A percentile compares a stretch with the other conserved stretches of the same genome.
These are phyloP conservation scores for Sutorius eximius DNA, from an alignment of 1,284 basidiomycete species.

Conservation along the genomic window DNA sequence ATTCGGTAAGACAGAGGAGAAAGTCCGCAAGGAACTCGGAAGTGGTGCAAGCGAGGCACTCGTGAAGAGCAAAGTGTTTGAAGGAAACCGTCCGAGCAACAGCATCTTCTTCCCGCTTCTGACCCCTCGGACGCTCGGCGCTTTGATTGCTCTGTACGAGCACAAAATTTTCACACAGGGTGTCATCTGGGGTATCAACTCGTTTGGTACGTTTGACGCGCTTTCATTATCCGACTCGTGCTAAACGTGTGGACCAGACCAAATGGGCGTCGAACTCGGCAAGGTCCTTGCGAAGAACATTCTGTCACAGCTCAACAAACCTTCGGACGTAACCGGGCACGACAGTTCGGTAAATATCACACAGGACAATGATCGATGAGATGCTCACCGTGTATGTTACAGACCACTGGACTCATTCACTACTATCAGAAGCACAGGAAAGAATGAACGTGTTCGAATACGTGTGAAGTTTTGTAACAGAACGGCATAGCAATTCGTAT, in stretches of 20 bases:
- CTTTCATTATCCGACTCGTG: background rate
- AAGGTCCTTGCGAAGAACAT: constrained; percentile 97
- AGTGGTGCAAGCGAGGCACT: constrained; percentile 76
- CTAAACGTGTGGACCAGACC: constrained; percentile 48
- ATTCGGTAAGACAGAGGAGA: constrained; percentile 93
- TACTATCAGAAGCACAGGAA: constrained; percentile 88
- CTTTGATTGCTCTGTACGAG: constrained; percentile 91
- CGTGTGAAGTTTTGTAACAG: background rate
- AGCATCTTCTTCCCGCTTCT: constrained; percentile 93
- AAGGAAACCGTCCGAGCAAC: constrained; percentile 97
- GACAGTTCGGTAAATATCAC: constrained; percentile 80
- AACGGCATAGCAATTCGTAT: background rate
- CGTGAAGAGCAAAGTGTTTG: constrained; percentile 97
- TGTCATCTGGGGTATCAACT: constrained; percentile 98
- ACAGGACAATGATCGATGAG: background rate
- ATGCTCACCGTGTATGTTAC: constrained; percentile 17
- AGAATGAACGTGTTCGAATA: constrained; percentile 46
- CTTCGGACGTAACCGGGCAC: constrained; percentile 86
- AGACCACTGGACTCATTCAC: constrained; percentile 93
- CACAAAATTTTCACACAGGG: constrained; percentile 99
- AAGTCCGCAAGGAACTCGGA: constrained; percentile 84
- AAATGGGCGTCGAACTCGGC: constrained; percentile 96
- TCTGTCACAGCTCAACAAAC: constrained; percentile 79
- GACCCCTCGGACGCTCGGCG: constrained; percentile 87
- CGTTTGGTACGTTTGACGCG: constrained; percentile 64